A percentile compares a stretch with the other conserved stretches of the same genome.
phyloP scores from a whole-genome alignment of 495 filamentous ascomycete genomes.

The Aspergillus ellipticus region DNA sequence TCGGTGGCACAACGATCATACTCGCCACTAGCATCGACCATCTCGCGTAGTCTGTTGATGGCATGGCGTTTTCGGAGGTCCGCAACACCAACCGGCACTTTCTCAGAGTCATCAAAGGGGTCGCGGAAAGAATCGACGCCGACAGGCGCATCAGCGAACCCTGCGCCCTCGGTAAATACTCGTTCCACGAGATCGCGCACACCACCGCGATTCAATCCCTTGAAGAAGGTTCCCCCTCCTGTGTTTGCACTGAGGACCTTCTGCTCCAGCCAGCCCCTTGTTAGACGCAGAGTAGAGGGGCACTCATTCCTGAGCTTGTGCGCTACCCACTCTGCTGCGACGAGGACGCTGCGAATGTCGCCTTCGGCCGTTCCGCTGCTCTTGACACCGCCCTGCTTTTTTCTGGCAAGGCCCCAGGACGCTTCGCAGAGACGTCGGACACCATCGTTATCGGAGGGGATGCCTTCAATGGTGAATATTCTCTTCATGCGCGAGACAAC shows the following conservation, averaged over 20 bases:
- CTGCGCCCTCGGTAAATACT: conserved; percentile 82
- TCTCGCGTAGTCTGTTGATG: conserved; percentile 75
- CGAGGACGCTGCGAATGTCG: conserved; percentile 88
- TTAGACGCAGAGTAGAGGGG: conserved; percentile 49
- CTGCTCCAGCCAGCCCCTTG: conserved; percentile 78
- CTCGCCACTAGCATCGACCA: conserved; percentile 87
- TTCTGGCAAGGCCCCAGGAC: conserved; percentile 77
- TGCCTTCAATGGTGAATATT: conserved; percentile 82
- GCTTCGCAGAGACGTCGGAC: conserved; percentile 87
- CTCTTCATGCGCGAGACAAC: conserved; percentile 77
- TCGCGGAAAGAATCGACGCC: conserved; percentile 32
- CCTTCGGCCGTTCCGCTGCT: conserved; percentile 67
- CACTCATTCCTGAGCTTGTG: conserved; percentile 62
- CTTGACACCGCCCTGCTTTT: conserved; percentile 52
- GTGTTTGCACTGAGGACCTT: conserved; percentile 65
- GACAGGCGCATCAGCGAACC: conserved; percentile 62
- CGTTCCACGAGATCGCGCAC: conserved; percentile 79
- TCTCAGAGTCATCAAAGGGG: conserved; percentile 24
- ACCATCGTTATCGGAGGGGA: conserved; percentile 80
- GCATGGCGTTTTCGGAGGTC: conserved; percentile 72
- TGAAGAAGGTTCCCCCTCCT: conserved; percentile 71
- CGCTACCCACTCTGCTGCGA: conserved; percentile 93
- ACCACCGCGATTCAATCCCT: conserved; percentile 74
- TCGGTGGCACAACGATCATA: conserved; percentile 79
- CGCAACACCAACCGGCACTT: conserved; percentile 53